A percentile compares a stretch with the other conserved stretches of the same genome.
phyloP scores from a whole-genome alignment of 495 filamentous ascomycete species.

The Daldinia childiae region DNA sequence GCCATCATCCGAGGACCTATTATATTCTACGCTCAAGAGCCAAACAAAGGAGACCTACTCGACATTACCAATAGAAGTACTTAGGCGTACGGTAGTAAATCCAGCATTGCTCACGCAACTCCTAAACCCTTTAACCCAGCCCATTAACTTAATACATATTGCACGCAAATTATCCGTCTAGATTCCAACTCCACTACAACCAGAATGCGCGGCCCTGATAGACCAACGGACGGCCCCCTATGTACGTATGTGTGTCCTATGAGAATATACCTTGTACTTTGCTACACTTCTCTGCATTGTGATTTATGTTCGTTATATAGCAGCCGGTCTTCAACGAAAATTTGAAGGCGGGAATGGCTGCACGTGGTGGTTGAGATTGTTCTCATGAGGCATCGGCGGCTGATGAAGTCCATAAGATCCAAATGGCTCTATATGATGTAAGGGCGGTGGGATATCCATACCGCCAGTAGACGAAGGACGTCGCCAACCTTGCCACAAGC shows the following conservation, averaged over 20 bases:
- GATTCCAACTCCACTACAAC: conserved; percentile 23
- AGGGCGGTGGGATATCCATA: conserved; percentile 12
- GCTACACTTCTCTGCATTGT: background rate
- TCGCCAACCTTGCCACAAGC: conserved; percentile 57
- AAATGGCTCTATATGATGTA: conserved; percentile 16
- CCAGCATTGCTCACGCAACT: conserved; percentile 7
- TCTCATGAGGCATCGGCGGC: conserved; percentile 21
- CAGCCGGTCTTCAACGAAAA: conserved; percentile 7
- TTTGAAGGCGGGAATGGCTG: conserved; percentile 26
- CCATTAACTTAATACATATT: background rate
- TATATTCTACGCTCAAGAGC: background rate
- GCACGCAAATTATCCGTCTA: conserved; percentile 28
- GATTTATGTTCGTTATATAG: background rate
- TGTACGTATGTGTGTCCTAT: conserved; percentile 17
- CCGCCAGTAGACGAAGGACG: background rate
- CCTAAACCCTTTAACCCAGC: conserved; percentile 1
- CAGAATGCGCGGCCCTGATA: conserved; percentile 1
- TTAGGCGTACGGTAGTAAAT: conserved; percentile 1
- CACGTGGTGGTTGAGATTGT: conserved; percentile 22
- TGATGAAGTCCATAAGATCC: conserved; percentile 28
- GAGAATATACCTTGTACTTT: background rate
- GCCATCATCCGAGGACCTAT: conserved; percentile 12
- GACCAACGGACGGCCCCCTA: conserved; percentile 11
- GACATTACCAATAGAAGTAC: conserved; percentile 8
- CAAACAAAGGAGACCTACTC: conserved; percentile 27